Evolutionary conservation across 768 basidiomycete genomes (phyloP), one percentile per base, ranked within the genome.

Genomic region (Royoungia palumana): DNA sequence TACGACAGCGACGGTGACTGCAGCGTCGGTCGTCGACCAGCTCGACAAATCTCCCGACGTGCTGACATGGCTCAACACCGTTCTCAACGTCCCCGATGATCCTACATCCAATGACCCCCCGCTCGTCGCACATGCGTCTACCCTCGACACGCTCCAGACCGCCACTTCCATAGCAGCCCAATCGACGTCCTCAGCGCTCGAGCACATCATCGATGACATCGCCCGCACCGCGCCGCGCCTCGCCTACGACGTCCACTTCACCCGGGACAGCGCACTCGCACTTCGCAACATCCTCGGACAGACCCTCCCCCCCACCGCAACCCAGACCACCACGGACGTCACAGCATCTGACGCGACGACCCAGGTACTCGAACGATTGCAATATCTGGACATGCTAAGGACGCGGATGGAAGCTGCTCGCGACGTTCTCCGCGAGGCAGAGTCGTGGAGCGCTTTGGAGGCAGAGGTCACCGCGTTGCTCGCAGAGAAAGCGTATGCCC

Each of bases 371-470:
- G 84, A 91, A 46, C 79, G 80, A 28, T 71, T 99, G n/a, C 81
- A 83, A 45, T 75, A 83, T 37, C 76, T 98, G 35, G 93, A 98
- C 66, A 81, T 79, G 10, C 78, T 94, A 24, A 96, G 93, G 63
- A 73, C 72, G 20, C 76, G 87, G 19, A 94, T 99, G 91, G 92
- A 94, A 64, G 83, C 84, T 0, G 80, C 92, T 1, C 76, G 94
- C 28, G 92, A 92, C 53, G 93, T 97, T 16, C 70, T 98, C 30
- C 82, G 86, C 21, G 95, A 98, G 64, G 94, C 96, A 12, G 94
- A 98, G 73, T 90, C 87, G 56, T 99, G 96, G 96, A 89, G 87
- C 49, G 90, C 91, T 2, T 77, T 99, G 39, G 96, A 98, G 65
- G 78, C 87, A 30, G 96, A 99, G 70, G 87, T 96, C 40, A 89